Evolutionary conservation across 352 stramenopile genomes (phyloP).

Genomic region (Stephanocyclus meneghinianus): DNA sequence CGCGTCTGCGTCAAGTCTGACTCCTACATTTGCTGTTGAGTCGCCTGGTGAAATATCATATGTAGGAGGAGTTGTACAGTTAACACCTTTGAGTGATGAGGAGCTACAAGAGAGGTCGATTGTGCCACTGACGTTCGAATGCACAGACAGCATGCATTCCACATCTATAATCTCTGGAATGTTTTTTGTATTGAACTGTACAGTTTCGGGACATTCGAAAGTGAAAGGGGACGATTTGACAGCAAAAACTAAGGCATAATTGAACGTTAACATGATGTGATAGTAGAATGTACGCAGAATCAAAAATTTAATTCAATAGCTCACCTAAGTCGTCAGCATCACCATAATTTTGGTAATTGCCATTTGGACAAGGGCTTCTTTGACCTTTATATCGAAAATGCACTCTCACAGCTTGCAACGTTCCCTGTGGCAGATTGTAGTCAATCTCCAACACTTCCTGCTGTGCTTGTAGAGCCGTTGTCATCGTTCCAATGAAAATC

Average conservation of each 20-base stretch:
- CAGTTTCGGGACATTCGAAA: neutral
- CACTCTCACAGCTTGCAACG: slow-evolving; percentile 32
- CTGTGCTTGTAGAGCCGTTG: neutral
- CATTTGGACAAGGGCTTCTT: neutral
- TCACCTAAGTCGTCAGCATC: slow-evolving; percentile 43
- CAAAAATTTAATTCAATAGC: neutral
- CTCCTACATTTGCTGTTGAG: neutral
- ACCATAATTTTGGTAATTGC: slow-evolving; percentile 23
- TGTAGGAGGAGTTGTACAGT: slow-evolving; percentile 1
- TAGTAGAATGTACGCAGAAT: neutral
- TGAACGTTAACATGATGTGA: neutral
- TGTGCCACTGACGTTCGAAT: neutral
- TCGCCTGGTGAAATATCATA: neutral
- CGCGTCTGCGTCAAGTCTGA: neutral
- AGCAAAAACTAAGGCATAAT: neutral
- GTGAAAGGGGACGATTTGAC: neutral
- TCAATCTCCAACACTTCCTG: neutral
- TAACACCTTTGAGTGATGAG: neutral
- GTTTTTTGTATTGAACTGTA: slow-evolving; percentile 3
- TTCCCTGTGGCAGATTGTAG: neutral
- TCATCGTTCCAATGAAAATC: neutral
- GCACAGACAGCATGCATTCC: neutral
- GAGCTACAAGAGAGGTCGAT: slow-evolving; percentile 5
- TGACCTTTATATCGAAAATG: slow-evolving; percentile 25
- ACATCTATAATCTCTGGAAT: neutral